Conservation (phyloP, 352 stramenopile species). For the Globisporangium viniferum region DNA sequence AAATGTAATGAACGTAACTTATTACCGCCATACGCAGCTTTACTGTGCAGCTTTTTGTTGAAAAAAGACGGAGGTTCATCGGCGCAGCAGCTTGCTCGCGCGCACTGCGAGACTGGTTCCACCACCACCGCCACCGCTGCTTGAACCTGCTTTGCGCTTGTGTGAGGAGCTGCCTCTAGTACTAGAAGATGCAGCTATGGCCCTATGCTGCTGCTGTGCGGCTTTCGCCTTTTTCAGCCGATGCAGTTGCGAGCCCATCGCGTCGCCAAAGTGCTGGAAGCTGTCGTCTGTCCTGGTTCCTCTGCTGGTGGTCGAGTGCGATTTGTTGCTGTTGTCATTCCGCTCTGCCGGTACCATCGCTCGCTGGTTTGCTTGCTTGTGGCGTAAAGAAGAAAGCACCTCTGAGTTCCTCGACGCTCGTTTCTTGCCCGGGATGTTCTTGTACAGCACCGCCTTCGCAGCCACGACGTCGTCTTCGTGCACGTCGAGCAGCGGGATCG, state of each 20-base stretch:
- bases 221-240: constrained; percentile 36
- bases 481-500: constrained; percentile 60
- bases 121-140: too few relatives aligned
- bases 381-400: too few relatives aligned
- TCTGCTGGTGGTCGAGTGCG: neutral
- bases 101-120: neutral
- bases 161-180: neutral
- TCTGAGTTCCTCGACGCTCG: neutral
- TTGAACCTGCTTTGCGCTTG: neutral
- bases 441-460: constrained; percentile 60
- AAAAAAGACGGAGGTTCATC: too few relatives aligned
- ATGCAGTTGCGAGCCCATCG: constrained; percentile 47
- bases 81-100: constrained; percentile 10
- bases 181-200: neutral
- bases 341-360: too few relatives aligned
- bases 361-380: too few relatives aligned
- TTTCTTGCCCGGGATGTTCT: constrained; percentile 39
- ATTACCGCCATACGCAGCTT: too few relatives aligned
- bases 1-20: too few relatives aligned
- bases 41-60: too few relatives aligned
- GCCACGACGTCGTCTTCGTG: constrained; percentile 50
- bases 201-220: neutral
- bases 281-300: constrained; percentile 7
- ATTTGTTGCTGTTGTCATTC: neutral
- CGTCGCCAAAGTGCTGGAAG: constrained; percentile 69